A percentile compares a stretch with the other conserved stretches of the same genome.
Evolutionary conservation across 441 rosid species (phyloP).

Genomic region (California macrophylla): DNA sequence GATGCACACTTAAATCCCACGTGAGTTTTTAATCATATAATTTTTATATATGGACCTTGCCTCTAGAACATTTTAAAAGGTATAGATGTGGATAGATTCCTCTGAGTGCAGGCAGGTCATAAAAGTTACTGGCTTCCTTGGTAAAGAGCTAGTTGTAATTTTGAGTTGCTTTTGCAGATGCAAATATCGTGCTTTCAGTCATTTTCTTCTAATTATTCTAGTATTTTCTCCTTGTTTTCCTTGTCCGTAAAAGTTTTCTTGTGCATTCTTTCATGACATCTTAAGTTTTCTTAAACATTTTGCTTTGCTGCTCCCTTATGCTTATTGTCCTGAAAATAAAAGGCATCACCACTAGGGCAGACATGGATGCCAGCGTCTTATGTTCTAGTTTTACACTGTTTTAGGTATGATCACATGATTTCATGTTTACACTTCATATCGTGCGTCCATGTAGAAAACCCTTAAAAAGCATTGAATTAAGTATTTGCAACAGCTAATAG

Average conservation of each 20-base stretch:
- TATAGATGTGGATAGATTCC: not conserved
- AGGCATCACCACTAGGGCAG: not conserved
- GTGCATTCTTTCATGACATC: not conserved
- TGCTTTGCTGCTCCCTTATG: not conserved
- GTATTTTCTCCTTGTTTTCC: not conserved
- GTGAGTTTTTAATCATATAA: not conserved
- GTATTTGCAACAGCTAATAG: not conserved
- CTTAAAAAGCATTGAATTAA: not conserved
- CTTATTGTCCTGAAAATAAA: not conserved
- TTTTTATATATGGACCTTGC: not conserved
- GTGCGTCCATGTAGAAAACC: not conserved
- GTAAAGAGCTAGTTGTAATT: not conserved
- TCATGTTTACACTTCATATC: not conserved
- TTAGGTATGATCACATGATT: not conserved
- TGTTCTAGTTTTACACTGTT: not conserved
- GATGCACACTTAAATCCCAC: not conserved
- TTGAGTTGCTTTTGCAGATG: not conserved
- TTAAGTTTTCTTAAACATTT: not conserved
- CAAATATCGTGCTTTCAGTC: not conserved
- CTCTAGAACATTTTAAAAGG: not conserved
- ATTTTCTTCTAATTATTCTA: not conserved
- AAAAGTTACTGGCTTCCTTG: not conserved
- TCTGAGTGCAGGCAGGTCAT: not conserved
- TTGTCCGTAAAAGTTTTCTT: not conserved
- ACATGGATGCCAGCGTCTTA: not conserved